Percentiles rank a stretch among this genome's conserved stretches.
phyloP scores from a whole-genome alignment of 495 filamentous ascomycete genomes.

The Astrothelium subdiscretum region DNA sequence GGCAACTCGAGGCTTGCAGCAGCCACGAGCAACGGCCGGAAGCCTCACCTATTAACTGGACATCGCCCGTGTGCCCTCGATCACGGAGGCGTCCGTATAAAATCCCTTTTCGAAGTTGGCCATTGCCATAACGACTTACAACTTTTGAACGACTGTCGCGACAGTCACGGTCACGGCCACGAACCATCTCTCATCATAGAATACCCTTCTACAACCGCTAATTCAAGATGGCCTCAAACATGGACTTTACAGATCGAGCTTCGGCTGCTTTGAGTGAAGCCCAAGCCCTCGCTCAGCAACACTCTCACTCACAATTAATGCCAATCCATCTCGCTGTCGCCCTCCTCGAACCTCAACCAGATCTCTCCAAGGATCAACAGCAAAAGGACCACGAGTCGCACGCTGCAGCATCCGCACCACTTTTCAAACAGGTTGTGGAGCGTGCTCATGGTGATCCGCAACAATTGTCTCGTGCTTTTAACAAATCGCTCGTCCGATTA shows the following conservation, averaged over 20 bases:
- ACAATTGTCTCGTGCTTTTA: constrained; percentile 72
- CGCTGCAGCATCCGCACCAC: constrained; percentile 44
- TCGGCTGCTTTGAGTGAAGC: constrained; percentile 80
- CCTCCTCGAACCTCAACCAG: constrained; percentile 70
- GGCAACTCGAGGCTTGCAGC: no score
- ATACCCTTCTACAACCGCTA: neutral
- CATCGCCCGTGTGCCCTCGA: neutral
- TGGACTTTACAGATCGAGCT: constrained; percentile 87
- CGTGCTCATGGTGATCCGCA: constrained; percentile 88
- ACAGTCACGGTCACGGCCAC: neutral
- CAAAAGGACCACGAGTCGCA: constrained; percentile 46
- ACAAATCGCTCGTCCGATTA: constrained; percentile 80
- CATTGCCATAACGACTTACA: no score
- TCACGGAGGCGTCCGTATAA: neutral
- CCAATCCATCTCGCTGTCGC: constrained; percentile 82
- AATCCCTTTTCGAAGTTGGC: neutral
- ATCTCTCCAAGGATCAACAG: constrained; percentile 66
- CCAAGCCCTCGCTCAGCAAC: constrained; percentile 69
- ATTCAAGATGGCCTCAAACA: constrained; percentile 33
- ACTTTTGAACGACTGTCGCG: neutral
- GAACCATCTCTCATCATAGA: neutral
- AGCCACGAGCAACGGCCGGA: neutral
- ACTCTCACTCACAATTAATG: constrained; percentile 78
- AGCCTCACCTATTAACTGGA: neutral
- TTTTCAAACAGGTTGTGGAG: constrained; percentile 90